Conservation (phyloP, 2,329 filamentous ascomycete genomes). For the Xylaria multiplex region DNA sequence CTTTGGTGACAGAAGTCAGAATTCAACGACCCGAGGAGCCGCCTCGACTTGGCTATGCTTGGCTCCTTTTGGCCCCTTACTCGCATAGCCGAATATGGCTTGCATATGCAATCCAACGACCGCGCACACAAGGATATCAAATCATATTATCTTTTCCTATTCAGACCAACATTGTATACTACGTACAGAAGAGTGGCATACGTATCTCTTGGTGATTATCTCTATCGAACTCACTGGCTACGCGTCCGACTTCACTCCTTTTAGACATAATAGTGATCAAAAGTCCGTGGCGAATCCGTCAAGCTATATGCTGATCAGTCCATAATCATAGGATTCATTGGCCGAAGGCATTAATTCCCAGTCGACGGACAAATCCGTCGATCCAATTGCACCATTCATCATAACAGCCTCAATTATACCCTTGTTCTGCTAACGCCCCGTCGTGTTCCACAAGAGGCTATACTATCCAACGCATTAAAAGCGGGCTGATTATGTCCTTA, state of each 20-base stretch:
- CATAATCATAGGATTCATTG: constrained; percentile 13
- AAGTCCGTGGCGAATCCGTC: constrained; percentile 14
- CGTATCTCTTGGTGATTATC: no score
- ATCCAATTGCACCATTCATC: constrained; percentile 5
- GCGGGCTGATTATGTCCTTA: constrained; percentile 17
- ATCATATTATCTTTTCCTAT: no score
- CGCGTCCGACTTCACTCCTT: not conserved
- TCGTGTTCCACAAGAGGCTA: constrained; percentile 17
- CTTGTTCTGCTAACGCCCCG: constrained; percentile 8
- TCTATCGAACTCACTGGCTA: no score
- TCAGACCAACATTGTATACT: no score
- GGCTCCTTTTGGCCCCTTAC: constrained; percentile 10
- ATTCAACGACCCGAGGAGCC: not conserved
- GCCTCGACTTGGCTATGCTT: constrained; percentile 18
- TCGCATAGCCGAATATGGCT: constrained; percentile 1
- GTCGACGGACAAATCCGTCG: constrained; percentile 8
- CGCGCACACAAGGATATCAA: no score
- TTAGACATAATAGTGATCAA: not conserved
- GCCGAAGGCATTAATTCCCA: not conserved
- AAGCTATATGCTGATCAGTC: constrained; percentile 22
- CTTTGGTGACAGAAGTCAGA: not conserved
- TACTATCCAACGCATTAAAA: constrained; percentile 8
- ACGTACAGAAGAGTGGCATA: no score
- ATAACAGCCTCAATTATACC: constrained; percentile 1
- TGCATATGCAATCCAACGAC: no score